Evolutionary conservation across 2,329 filamentous ascomycete genomes (phyloP), one percentile per base, ranked within the genome.

Genomic region (Dactylella cylindrospora): DNA sequence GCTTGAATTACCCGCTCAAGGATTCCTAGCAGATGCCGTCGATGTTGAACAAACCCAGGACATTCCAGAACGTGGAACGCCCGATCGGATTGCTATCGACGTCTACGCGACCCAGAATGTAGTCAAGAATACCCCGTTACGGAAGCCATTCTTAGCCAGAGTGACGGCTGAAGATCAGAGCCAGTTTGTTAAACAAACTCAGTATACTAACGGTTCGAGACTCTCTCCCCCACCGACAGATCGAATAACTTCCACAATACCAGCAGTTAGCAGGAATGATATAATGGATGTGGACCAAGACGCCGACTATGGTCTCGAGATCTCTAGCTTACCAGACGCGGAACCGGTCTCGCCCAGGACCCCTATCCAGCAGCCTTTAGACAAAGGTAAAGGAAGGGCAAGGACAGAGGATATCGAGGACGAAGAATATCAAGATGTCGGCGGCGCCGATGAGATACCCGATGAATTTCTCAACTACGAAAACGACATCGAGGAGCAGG

Each of bases 41-140:
- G 50, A 29, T 29, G 50, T 44, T 15, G 31, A 54, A 23, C 41
- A 44, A 35, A 44, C 29, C 7, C 41, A 53, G 15, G 47, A 61
- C 6, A 49, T n/a, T 13, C 41, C 33, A 12, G 29, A 17, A 8
- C 40, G n/a, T 19, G 20, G 44, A 10, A 44, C 57, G 6, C 49
- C 57, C 4, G 57, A 62, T 17, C 43, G 45, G n/a, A 36, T 23
- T 28, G 57, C 49, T 3, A 36, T 62, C 2, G 43, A 62, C 35
- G 57, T 62, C 12, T 62, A 62, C 26, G 57, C 49, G 29, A 62
- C 57, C 4, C 57, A 62, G 20, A 26, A 62, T 22, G 28, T 54
- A 6, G 32, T 62, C 3, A 47, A 54, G 33, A 54, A 50, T 15
- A 54, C 49, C 10, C 57, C 57, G 3, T 17, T 45, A 20, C 41